These are phyloP conservation scores for Paramecium octaurelia DNA, from an alignment of 73 alveolate genomes.

Conservation along the genomic window DNA sequence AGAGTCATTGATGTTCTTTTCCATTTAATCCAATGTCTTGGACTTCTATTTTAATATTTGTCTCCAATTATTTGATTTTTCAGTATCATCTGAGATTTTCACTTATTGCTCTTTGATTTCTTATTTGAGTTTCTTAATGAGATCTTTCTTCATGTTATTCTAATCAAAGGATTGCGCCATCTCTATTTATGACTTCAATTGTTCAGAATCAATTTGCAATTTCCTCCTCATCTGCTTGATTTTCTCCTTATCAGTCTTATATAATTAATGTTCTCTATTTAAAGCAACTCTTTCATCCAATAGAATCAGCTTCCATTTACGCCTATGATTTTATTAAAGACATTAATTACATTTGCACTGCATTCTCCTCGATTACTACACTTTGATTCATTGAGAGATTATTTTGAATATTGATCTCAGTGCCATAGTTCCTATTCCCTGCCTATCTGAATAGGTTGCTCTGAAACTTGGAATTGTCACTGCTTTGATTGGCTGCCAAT, in stretches of 20 bases:
- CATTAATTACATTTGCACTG: background rate
- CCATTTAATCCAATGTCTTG: background rate
- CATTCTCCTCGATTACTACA: background rate
- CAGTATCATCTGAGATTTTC: background rate
- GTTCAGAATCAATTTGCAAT: background rate
- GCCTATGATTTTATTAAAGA: background rate
- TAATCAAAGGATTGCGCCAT: background rate
- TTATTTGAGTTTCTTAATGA: background rate
- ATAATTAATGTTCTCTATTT: background rate
- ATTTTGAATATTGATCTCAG: background rate
- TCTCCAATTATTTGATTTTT: background rate
- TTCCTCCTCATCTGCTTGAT: background rate
- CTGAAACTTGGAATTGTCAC: background rate
- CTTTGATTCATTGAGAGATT: background rate
- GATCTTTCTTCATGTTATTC: background rate
- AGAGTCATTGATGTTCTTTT: background rate
- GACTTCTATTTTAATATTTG: background rate
- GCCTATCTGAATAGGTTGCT: background rate
- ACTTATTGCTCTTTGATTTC: background rate
- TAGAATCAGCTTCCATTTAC: background rate
- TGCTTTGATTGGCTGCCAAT: background rate
- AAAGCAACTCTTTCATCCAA: slow-evolving; percentile 20
- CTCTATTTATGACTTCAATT: background rate
- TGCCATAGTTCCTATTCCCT: background rate
- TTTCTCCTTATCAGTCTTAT: background rate